These are phyloP conservation scores for Tylopilus rubrobrunneus DNA, from an alignment of 768 basidiomycete species.

Conservation along the genomic window DNA sequence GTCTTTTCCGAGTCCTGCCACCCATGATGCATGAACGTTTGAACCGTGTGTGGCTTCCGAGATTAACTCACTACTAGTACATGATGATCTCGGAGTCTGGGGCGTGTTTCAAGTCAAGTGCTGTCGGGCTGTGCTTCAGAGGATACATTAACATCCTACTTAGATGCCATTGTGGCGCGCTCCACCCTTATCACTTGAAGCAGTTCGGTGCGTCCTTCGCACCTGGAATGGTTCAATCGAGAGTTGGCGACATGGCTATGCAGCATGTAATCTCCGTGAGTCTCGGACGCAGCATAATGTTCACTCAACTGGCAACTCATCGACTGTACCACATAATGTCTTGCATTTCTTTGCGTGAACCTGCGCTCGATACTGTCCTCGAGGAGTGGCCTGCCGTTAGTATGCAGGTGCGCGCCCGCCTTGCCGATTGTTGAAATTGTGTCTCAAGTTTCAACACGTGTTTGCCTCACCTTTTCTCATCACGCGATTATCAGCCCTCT, in stretches of 20 bases:
- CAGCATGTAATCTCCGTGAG: slow-evolving; percentile 21
- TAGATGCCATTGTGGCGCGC: no score
- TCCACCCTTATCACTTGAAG: slow-evolving; percentile 1
- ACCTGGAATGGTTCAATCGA: slow-evolving; percentile 5
- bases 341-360: slow-evolving; percentile 8
- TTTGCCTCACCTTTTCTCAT: slow-evolving; percentile 23
- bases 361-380: slow-evolving; percentile 12
- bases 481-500: slow-evolving; percentile 35
- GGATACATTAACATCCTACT: no score
- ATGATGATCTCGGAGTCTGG: background rate
- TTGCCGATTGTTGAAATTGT: background rate
- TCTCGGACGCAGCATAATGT: background rate
- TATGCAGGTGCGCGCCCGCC: slow-evolving; percentile 13
- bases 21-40: no score
- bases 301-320: background rate
- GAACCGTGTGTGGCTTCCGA: background rate
- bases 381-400: slow-evolving; percentile 5
- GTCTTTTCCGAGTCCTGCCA: no score
- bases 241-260: slow-evolving; percentile 14
- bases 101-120: no score
- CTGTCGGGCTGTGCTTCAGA: no score
- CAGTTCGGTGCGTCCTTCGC: slow-evolving; percentile 4
- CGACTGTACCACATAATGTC: slow-evolving; percentile 1
- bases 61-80: no score
- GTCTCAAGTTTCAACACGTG: slow-evolving; percentile 30